These are phyloP conservation scores for Myriangium duriaei DNA, from an alignment of 2,329 filamentous ascomycete species.

Conservation along the genomic window DNA sequence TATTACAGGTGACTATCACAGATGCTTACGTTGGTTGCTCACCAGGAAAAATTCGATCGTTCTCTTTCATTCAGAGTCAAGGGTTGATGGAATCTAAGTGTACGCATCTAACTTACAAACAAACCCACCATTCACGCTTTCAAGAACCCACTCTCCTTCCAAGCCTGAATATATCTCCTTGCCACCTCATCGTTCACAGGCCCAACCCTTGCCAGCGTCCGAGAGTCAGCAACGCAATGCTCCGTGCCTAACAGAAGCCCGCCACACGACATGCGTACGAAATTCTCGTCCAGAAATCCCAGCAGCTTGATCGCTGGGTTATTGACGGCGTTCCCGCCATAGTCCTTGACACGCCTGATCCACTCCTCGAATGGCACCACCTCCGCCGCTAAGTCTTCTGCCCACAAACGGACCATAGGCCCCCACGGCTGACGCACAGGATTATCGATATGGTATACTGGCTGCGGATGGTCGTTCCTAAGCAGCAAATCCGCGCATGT, in stretches of 20 bases:
- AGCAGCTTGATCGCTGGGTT: constrained; percentile 24
- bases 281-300: constrained; percentile 25
- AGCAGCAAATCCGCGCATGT: constrained; percentile 25
- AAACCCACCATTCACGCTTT: too few relatives aligned
- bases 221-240: constrained; percentile 26
- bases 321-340: constrained; percentile 6
- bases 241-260: constrained; percentile 30
- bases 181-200: constrained; percentile 24
- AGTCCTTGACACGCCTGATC: constrained; percentile 25
- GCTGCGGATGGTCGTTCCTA: constrained; percentile 15
- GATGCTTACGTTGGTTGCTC: too few relatives aligned
- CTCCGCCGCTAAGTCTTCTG: constrained; percentile 20
- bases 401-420: constrained; percentile 25
- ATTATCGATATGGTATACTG: constrained; percentile 36
- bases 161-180: constrained; percentile 23
- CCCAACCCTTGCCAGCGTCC: constrained; percentile 20
- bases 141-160: constrained; percentile 25
- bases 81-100: too few relatives aligned
- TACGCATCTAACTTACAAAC: too few relatives aligned
- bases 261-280: constrained; percentile 34
- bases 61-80: too few relatives aligned
- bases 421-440: constrained; percentile 31
- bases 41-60: too few relatives aligned
- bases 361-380: constrained; percentile 31
- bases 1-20: too few relatives aligned